Conservation (phyloP, 2,329 filamentous ascomycete genomes). For the Neofusicoccum kwambonambiense region DNA sequence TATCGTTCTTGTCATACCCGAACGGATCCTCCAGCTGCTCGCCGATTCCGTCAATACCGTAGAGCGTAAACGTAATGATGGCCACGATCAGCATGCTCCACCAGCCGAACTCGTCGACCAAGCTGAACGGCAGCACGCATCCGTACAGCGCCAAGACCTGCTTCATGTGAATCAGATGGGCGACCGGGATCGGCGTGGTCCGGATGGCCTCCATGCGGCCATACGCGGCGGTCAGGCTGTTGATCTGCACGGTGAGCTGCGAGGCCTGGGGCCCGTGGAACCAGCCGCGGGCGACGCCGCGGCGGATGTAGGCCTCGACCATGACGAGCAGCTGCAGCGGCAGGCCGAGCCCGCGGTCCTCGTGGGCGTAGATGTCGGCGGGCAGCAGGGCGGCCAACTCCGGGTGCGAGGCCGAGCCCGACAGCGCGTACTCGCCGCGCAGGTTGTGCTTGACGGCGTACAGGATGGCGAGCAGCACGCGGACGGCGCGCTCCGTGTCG, state of each 20-base stretch:
- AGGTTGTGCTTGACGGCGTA: constrained; percentile 65
- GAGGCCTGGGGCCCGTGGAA: constrained; percentile 60
- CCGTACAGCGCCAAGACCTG: constrained; percentile 63
- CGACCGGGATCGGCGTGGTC: constrained; percentile 63
- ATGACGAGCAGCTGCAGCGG: constrained; percentile 62
- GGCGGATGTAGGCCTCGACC: constrained; percentile 60
- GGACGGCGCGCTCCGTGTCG: constrained; percentile 59
- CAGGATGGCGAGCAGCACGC: constrained; percentile 60
- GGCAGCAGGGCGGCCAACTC: constrained; percentile 37
- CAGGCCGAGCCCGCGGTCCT: constrained; percentile 59
- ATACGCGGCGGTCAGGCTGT: constrained; percentile 57
- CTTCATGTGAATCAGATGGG: constrained; percentile 63
- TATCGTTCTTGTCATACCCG: constrained; percentile 64
- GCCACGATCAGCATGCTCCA: constrained; percentile 60
- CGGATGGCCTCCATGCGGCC: constrained; percentile 65
- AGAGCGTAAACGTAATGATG: constrained; percentile 62
- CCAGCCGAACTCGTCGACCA: constrained; percentile 63
- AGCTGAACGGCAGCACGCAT: constrained; percentile 61
- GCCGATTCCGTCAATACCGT: constrained; percentile 64
- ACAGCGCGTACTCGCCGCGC: constrained; percentile 56
- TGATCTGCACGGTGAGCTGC: constrained; percentile 59
- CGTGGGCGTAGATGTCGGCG: constrained; percentile 39
- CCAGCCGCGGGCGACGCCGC: constrained; percentile 56
- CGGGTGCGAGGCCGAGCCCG: constrained; percentile 20
- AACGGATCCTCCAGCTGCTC: constrained; percentile 66